Conservation (phyloP, 148 eudicot genomes). For the Rhododendron griersonianum region DNA sequence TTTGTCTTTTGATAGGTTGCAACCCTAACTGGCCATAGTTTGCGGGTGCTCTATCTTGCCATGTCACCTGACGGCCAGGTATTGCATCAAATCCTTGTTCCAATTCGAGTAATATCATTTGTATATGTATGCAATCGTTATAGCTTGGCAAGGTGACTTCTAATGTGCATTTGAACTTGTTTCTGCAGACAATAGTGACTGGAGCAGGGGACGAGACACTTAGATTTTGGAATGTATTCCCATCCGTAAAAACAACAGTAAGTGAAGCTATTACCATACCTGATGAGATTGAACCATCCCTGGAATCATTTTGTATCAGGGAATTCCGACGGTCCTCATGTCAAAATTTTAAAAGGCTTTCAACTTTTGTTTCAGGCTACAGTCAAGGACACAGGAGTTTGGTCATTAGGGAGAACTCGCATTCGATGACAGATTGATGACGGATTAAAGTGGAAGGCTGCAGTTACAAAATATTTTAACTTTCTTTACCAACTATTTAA, state of each 20-base stretch:
- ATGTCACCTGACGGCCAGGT: constrained; percentile 99
- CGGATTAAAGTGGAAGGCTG: neutral
- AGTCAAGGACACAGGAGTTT: constrained; percentile 74
- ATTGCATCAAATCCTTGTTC: constrained; percentile 9
- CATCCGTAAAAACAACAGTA: constrained; percentile 80
- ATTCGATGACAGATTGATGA: constrained; percentile 45
- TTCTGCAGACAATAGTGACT: constrained; percentile 83
- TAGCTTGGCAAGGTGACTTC: neutral
- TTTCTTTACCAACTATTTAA: neutral
- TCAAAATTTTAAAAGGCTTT: neutral
- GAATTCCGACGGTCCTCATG: neutral
- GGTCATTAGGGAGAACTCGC: constrained; percentile 86
- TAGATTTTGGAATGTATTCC: constrained; percentile 95
- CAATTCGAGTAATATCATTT: neutral
- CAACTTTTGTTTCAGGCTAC: constrained; percentile 50
- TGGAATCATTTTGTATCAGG: neutral
- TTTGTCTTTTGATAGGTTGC: constrained; percentile 56
- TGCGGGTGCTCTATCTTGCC: constrained; percentile 91
- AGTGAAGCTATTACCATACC: constrained; percentile 13
- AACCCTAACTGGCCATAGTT: constrained; percentile 89
- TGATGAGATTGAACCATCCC: neutral
- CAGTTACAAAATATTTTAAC: neutral
- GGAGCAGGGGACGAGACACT: constrained; percentile 98
- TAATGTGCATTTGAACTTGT: constrained; percentile 2
- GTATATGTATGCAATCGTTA: neutral